These are phyloP conservation scores for Centaurea solstitialis DNA, from an alignment of 129 eudicot genomes.

Conservation along the genomic window DNA sequence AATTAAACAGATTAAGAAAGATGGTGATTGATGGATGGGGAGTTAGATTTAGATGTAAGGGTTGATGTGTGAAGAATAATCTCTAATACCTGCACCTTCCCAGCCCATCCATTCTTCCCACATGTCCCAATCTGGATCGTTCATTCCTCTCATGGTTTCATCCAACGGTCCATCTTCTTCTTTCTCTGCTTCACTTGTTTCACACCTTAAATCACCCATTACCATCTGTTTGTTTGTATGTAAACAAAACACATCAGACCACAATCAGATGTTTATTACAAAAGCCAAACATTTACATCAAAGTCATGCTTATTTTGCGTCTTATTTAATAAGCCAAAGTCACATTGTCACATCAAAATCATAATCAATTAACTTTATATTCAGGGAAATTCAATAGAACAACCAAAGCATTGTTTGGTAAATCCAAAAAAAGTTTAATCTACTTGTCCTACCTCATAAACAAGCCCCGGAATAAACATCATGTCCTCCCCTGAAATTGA, in stretches of 20 bases:
- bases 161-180: slow-evolving; percentile 42
- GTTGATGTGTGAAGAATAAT: slow-evolving; percentile 71
- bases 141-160: slow-evolving; percentile 44
- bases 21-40: not conserved
- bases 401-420: too few species aligned
- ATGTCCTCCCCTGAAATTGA: too few species aligned
- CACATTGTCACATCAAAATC: too few species aligned
- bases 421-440: too few species aligned
- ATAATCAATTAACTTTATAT: too few species aligned
- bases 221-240: slow-evolving; percentile 40
- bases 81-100: slow-evolving; percentile 86
- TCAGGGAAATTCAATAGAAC: too few species aligned
- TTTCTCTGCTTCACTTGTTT: slow-evolving; percentile 11
- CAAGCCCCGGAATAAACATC: too few species aligned
- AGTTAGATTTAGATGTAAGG: slow-evolving; percentile 53
- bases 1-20: too few species aligned
- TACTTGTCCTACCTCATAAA: too few species aligned
- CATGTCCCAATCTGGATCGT: slow-evolving; percentile 68
- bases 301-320: not conserved
- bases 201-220: slow-evolving; percentile 52
- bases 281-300: not conserved
- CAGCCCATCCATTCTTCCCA: slow-evolving; percentile 98
- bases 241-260: not conserved
- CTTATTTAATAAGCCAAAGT: too few species aligned
- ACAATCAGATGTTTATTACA: not conserved